These are phyloP conservation scores for Fraxinus cuspidata DNA, from an alignment of 257 asterid species.

Conservation along the genomic window DNA sequence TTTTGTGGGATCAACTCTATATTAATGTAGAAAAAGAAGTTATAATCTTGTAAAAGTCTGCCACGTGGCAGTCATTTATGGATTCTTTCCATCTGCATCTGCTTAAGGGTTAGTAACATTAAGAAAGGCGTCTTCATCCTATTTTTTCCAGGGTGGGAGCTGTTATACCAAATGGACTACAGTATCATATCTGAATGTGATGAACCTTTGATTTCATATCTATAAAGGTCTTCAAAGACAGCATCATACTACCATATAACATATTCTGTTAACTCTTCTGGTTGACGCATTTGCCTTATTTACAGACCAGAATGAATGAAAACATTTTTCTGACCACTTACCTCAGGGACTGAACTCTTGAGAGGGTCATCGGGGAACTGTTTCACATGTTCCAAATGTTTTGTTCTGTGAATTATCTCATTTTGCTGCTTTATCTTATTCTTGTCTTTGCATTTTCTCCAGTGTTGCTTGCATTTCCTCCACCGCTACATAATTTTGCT, in stretches of 20 bases:
- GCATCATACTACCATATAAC: background rate
- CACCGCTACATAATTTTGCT: conserved; percentile 37
- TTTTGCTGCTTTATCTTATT: conserved; percentile 35
- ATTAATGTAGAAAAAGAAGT: background rate
- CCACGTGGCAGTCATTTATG: too few relatives aligned
- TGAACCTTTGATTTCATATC: background rate
- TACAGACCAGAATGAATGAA: conserved; percentile 70
- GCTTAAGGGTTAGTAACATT: too few relatives aligned
- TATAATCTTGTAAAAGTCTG: background rate
- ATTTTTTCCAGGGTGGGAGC: background rate
- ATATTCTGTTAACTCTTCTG: background rate
- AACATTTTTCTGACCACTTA: conserved; percentile 36
- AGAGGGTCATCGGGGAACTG: conserved; percentile 46
- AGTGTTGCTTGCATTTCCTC: conserved; percentile 67
- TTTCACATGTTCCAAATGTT: conserved; percentile 36
- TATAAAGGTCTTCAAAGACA: background rate
- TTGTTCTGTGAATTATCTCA: conserved; percentile 21
- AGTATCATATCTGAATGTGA: background rate
- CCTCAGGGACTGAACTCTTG: conserved; percentile 35
- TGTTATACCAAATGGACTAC: background rate
- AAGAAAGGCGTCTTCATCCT: background rate
- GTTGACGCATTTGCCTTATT: background rate
- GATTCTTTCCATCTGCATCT: too few relatives aligned
- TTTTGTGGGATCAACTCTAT: background rate
- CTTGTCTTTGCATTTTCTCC: conserved; percentile 57